Conservation (phyloP, 345 rosid genomes). For the Physaria fendleri region DNA sequence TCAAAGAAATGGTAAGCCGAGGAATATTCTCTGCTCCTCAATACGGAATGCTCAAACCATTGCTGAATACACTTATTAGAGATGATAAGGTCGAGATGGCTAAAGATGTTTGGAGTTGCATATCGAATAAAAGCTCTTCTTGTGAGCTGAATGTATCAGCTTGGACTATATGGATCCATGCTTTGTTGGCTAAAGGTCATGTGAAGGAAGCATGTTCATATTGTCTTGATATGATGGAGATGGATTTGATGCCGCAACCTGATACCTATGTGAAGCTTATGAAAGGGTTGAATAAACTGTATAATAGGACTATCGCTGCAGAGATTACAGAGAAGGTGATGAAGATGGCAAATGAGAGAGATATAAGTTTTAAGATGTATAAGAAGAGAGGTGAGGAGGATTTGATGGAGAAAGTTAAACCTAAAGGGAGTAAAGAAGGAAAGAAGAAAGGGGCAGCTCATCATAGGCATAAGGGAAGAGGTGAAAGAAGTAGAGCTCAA, state of each 20-base stretch:
- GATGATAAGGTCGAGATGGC: constrained; percentile 74
- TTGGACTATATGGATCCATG: constrained; percentile 98
- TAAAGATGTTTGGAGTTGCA: constrained; percentile 77
- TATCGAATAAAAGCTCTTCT: constrained; percentile 43
- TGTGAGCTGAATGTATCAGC: constrained; percentile 77
- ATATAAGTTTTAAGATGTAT: constrained; percentile 80
- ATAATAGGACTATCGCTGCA: constrained; percentile 72
- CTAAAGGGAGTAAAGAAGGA: constrained; percentile 55
- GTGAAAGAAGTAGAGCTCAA: constrained; percentile 20
- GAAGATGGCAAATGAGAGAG: constrained; percentile 83
- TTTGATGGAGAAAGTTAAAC: constrained; percentile 54
- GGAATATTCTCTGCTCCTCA: constrained; percentile 74
- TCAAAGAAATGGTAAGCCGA: constrained; percentile 79
- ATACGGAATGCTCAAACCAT: constrained; percentile 65
- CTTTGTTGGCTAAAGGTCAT: constrained; percentile 60
- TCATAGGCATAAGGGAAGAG: constrained; percentile 18
- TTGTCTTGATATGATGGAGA: constrained; percentile 90
- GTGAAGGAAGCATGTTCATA: constrained; percentile 91
- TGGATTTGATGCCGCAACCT: constrained; percentile 82
- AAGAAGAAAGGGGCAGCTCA: constrained; percentile 58
- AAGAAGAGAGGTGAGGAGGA: constrained; percentile 77
- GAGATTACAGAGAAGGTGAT: constrained; percentile 93
- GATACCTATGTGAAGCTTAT: constrained; percentile 87
- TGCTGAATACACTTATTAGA: constrained; percentile 67
- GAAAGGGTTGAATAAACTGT: constrained; percentile 76